phyloP scores from a whole-genome alignment of 164 flowering plant species.

The Aristolochia contorta region DNA sequence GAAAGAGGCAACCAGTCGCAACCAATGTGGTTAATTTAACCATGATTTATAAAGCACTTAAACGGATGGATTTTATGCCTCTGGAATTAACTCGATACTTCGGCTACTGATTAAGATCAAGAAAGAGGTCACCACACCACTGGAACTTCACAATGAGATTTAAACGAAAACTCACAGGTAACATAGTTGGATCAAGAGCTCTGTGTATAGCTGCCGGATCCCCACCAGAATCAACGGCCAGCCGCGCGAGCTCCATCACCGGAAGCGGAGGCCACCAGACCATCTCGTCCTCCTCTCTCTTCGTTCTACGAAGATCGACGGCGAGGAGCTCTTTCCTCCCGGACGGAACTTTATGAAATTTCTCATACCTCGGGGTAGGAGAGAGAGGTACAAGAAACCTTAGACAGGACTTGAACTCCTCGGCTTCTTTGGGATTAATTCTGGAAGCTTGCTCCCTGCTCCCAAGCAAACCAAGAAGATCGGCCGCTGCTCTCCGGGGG shows the following conservation, averaged over 20 bases:
- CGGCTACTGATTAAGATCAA: not conserved
- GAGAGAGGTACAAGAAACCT: conserved; percentile 70
- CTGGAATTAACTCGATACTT: not conserved
- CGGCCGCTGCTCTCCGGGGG: conserved; percentile 33
- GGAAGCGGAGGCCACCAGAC: conserved; percentile 82
- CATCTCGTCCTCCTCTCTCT: conserved; percentile 31
- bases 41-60: too few relatives aligned
- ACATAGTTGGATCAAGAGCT: conserved; percentile 57
- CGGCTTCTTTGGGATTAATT: conserved; percentile 35
- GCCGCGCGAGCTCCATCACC: conserved; percentile 77
- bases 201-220: conserved; percentile 62
- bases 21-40: too few relatives aligned
- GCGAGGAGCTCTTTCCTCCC: conserved; percentile 8
- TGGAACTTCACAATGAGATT: not conserved
- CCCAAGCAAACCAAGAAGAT: conserved; percentile 65
- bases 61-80: too few relatives aligned
- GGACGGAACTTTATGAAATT: not conserved
- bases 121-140: not conserved
- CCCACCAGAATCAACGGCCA: conserved; percentile 81
- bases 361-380: conserved; percentile 20
- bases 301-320: not conserved
- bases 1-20: too few relatives aligned
- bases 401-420: conserved; percentile 53
- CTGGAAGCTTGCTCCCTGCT: conserved; percentile 36
- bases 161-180: conserved; percentile 34